Base-by-base conservation (phyloP, 805 yeast species). In the Naumovozyma dairenensis region DNA sequence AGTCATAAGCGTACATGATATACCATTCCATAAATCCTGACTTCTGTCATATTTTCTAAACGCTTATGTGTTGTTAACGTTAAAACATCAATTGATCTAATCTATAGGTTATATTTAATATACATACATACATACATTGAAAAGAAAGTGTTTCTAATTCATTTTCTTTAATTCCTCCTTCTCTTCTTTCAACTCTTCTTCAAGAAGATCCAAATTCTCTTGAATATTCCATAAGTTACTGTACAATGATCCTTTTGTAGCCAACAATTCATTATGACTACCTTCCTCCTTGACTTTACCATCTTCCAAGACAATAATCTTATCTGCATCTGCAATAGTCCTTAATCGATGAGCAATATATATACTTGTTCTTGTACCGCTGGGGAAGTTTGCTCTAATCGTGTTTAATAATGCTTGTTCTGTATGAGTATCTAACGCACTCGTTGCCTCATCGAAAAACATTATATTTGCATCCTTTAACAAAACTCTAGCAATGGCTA, bases 401-500 rank as follows among this genome's bases (percentile, higher is more conserved):
- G 95, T 87, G 33, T 68, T 71, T 49, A 92, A 60, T 29, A 92
- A 63, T 2, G 82, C 70, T 55, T 83, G 94, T 51, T 92, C 98
- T 0, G 98, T 92, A 48, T 87, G 94, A 8, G 98, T 92, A 56
- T 92, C 98, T 30, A 92, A 66, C 0, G 98, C 97, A 31, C 94
- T 80, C 0, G 98, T 84, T 2, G 98, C 97, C 53, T 92, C 98
- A 53, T 92, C 98, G 46, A 92, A 87, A 57, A 92, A 89, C 36
- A 93, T 81, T 31, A 92, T 84, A 18, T 92, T 89, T 0, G 96
- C 75, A 42, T 74, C 69, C 57, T 92, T 92, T 45, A 92, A 61
- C 28, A 92, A 58, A n/a, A 92, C 72, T 43, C 98, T 69, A 1
- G 96, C 92, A 44, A 92, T 85, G 0, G 98, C 97, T 28, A 92